Conservation (phyloP, 1,284 basidiomycete species). For the Takashimella koratensis region DNA sequence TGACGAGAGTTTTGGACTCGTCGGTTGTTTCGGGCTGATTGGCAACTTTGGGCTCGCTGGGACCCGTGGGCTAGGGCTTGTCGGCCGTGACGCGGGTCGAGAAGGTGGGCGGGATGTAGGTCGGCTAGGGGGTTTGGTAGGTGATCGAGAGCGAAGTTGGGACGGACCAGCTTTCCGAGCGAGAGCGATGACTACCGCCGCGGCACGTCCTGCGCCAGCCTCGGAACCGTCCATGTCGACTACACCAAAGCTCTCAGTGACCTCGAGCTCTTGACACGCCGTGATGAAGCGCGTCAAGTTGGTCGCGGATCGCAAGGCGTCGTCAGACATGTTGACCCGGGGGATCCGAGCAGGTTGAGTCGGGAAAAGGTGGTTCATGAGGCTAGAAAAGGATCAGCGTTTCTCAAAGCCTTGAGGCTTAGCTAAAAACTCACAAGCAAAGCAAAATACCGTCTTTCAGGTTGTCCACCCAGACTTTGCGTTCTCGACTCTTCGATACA, state of each 20-base stretch:
- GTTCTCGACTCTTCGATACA: constrained; percentile 66
- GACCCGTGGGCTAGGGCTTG: neutral
- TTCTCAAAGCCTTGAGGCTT: no score
- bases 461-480: constrained; percentile 64
- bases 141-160: constrained; percentile 5
- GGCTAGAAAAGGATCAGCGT: constrained; percentile 9
- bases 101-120: constrained; percentile 13
- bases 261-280: constrained; percentile 33
- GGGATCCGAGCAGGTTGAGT: constrained; percentile 32
- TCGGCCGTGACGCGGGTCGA: neutral
- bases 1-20: neutral
- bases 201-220: constrained; percentile 28
- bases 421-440: constrained; percentile 68
- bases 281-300: constrained; percentile 38
- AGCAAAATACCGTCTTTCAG: constrained; percentile 77
- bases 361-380: constrained; percentile 38
- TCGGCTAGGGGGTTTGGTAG: constrained; percentile 7
- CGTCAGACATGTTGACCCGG: constrained; percentile 38
- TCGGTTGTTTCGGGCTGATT: neutral
- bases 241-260: constrained; percentile 25
- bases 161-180: constrained; percentile 55
- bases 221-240: constrained; percentile 32
- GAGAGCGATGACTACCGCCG: constrained; percentile 60
- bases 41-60: neutral
- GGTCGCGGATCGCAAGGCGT: constrained; percentile 28